Conservation (phyloP, 2,329 filamentous ascomycete genomes). For the Aspergillus awamori region DNA sequence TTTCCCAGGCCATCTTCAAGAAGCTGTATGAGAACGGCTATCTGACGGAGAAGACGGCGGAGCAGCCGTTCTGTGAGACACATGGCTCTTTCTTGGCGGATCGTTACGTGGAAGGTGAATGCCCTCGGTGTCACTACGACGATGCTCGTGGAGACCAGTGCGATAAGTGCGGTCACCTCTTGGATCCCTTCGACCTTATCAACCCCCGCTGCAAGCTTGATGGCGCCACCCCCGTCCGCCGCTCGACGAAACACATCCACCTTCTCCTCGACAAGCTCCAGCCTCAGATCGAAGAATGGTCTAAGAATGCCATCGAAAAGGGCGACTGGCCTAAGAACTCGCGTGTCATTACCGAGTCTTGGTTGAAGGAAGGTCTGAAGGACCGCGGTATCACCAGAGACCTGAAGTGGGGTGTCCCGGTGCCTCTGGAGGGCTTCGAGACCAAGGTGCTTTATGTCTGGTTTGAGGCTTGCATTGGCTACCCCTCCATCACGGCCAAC, state of each 20-base stretch:
- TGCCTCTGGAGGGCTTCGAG: constrained; percentile 64
- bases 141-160: constrained; percentile 76
- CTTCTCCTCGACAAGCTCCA: constrained; percentile 84
- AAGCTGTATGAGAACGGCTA: constrained; percentile 88
- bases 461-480: constrained; percentile 93
- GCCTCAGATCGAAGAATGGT: constrained; percentile 76
- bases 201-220: constrained; percentile 93
- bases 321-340: constrained; percentile 57
- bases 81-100: constrained; percentile 71
- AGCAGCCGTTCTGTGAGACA: constrained; percentile 84
- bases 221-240: constrained; percentile 74
- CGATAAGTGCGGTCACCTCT: constrained; percentile 71
- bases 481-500: constrained; percentile 90
- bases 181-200: constrained; percentile 74
- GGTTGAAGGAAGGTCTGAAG: constrained; percentile 74
- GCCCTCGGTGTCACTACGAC: constrained; percentile 59
- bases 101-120: constrained; percentile 61
- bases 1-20: constrained; percentile 87
- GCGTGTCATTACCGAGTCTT: constrained; percentile 49
- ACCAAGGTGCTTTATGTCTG: constrained; percentile 88
- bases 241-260: constrained; percentile 88
- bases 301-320: constrained; percentile 70
- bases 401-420: constrained; percentile 80
- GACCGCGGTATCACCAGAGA: constrained; percentile 89
- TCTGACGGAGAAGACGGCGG: constrained; percentile 82